A percentile compares a stretch with the other conserved stretches of the same genome.
These are phyloP conservation scores for Hypoxylon rickii DNA, from an alignment of 495 filamentous ascomycete species.

Conservation along the genomic window DNA sequence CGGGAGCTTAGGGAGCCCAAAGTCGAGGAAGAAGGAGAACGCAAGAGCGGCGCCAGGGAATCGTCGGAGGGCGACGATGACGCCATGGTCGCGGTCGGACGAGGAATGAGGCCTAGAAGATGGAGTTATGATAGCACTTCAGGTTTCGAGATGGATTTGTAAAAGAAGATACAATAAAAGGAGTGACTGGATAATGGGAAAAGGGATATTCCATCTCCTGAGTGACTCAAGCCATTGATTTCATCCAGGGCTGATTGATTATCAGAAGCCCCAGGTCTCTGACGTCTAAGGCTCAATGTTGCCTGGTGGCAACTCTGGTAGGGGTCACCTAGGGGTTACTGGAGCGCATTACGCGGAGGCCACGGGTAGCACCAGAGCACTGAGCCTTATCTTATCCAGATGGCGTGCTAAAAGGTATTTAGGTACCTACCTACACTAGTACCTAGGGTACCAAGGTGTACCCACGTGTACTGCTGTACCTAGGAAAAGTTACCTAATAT, in stretches of 20 bases:
- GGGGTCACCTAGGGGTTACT: no score
- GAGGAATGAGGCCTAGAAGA: background rate
- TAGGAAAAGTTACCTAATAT: background rate
- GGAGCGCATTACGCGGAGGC: no score
- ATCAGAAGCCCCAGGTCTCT: no score
- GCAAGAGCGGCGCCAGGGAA: slow-evolving; percentile 39
- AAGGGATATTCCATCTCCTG: background rate
- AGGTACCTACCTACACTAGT: no score
- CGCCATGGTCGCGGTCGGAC: slow-evolving; percentile 14
- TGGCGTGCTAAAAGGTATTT: no score
- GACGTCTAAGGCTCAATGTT: no score
- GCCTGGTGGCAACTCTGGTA: no score
- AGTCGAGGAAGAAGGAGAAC: slow-evolving; percentile 38
- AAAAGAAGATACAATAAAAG: background rate
- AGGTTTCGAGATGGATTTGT: background rate
- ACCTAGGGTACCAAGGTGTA: no score
- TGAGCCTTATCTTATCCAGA: background rate
- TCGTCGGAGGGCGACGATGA: slow-evolving; percentile 22
- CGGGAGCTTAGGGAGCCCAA: slow-evolving; percentile 40
- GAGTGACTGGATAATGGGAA: background rate
- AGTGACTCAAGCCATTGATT: background rate
- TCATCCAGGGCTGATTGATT: no score
- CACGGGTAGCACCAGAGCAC: no score
- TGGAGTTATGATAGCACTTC: background rate
- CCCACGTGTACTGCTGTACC: no score